Evolutionary conservation across 495 filamentous ascomycete genomes (phyloP).

Genomic region (Aspergillus carlsbadensis): DNA sequence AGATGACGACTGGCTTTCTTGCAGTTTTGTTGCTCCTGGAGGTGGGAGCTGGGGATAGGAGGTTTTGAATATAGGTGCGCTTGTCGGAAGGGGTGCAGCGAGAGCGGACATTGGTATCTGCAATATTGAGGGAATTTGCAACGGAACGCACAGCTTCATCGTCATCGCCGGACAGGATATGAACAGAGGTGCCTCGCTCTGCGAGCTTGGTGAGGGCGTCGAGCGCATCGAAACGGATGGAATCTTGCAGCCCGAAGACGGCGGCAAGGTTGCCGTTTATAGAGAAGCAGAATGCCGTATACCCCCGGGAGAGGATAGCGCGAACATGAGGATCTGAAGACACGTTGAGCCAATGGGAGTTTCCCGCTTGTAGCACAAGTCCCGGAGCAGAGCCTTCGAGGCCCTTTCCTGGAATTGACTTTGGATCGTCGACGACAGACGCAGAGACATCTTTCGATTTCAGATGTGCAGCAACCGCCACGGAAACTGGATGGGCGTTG

Average conservation of each 20-base stretch:
- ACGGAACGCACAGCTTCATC: conserved; percentile 54
- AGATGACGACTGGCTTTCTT: conserved; percentile 51
- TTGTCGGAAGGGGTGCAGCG: conserved; percentile 63
- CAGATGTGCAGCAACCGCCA: conserved; percentile 54
- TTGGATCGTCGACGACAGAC: conserved; percentile 36
- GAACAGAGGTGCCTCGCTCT: conserved; percentile 55
- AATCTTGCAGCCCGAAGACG: conserved; percentile 60
- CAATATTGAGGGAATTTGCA: conserved; percentile 54
- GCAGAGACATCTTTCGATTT: conserved; percentile 28
- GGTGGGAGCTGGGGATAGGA: conserved; percentile 6
- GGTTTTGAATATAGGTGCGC: conserved; percentile 56
- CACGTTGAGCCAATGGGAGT: conserved; percentile 59
- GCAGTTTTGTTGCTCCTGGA: not conserved
- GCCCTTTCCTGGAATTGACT: conserved; percentile 53
- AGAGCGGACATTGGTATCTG: conserved; percentile 41
- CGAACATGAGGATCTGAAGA: conserved; percentile 39
- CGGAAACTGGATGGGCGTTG: conserved; percentile 70
- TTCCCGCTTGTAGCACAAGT: conserved; percentile 54
- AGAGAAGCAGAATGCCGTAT: conserved; percentile 65
- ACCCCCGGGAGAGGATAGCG: conserved; percentile 40
- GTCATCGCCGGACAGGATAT: conserved; percentile 72
- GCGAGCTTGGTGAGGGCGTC: conserved; percentile 49
- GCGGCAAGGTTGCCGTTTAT: conserved; percentile 49
- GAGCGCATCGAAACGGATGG: conserved; percentile 56
- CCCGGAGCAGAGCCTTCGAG: conserved; percentile 37